Conservation (phyloP, 805 yeast species). For the Ogataea henricii region DNA sequence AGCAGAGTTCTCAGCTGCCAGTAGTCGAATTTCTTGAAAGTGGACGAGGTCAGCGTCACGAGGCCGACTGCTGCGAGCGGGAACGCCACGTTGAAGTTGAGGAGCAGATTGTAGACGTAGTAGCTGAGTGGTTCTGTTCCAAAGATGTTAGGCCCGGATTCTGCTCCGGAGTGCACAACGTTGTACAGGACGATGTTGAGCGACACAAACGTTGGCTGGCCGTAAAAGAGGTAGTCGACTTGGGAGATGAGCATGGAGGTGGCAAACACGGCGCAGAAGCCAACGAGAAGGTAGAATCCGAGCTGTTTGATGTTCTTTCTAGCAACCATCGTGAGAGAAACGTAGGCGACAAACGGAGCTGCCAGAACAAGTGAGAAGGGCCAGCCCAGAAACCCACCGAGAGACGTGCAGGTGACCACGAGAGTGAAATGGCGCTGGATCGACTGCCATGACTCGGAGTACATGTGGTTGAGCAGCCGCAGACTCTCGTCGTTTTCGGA, state of each 20-base stretch:
- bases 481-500: conserved; percentile 20
- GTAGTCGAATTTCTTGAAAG: conserved; percentile 16
- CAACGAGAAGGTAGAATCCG: conserved; percentile 21
- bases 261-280: conserved; percentile 17
- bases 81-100: conserved; percentile 70
- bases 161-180: conserved; percentile 65
- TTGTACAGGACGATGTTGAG: conserved; percentile 82
- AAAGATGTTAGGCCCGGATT: conserved; percentile 86
- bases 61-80: conserved; percentile 45
- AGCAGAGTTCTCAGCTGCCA: conserved; percentile 30
- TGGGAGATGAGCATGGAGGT: conserved; percentile 25
- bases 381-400: conserved; percentile 90
- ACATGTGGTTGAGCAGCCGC: conserved; percentile 19
- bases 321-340: conserved; percentile 14
- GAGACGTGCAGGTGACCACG: conserved; percentile 45
- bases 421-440: conserved; percentile 28
- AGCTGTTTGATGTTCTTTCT: conserved; percentile 9
- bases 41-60: conserved; percentile 27
- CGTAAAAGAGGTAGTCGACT: conserved; percentile 66
- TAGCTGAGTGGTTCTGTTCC: conserved; percentile 81
- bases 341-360: conserved; percentile 55
- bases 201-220: conserved; percentile 66
- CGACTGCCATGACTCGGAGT: conserved; percentile 18
- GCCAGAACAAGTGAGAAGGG: conserved; percentile 76
- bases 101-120: conserved; percentile 64